phyloP scores from a whole-genome alignment of 805 yeast genomes.

The Kluyveromyces siamensis region DNA sequence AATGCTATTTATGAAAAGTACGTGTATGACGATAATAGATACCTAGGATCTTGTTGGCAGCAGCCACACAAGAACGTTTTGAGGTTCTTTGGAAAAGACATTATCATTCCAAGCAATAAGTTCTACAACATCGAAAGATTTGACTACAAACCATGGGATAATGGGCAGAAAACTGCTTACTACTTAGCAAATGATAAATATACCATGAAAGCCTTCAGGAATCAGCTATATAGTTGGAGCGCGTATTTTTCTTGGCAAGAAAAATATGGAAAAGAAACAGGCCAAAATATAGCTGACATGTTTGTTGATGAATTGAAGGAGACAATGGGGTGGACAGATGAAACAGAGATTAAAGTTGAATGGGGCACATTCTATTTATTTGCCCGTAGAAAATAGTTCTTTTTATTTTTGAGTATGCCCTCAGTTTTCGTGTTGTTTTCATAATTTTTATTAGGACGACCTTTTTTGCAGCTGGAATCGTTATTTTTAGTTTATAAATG shows the following conservation, averaged over 20 bases:
- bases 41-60: slow-evolving; percentile 61
- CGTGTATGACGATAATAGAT: slow-evolving; percentile 37
- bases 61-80: slow-evolving; percentile 54
- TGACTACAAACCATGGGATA: slow-evolving; percentile 24
- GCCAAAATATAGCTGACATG: slow-evolving; percentile 40
- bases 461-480: background rate
- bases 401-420: background rate
- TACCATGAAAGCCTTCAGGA: slow-evolving; percentile 37
- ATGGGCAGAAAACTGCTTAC: slow-evolving; percentile 21
- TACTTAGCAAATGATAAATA: slow-evolving; percentile 34
- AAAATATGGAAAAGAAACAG: slow-evolving; percentile 29
- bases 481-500: no score
- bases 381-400: slow-evolving; percentile 27
- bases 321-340: slow-evolving; percentile 38
- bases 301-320: slow-evolving; percentile 36
- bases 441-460: background rate
- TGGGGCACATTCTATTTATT: slow-evolving; percentile 51
- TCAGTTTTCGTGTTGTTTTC: background rate
- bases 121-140: slow-evolving; percentile 35
- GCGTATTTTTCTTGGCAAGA: slow-evolving; percentile 51
- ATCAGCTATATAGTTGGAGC: slow-evolving; percentile 58
- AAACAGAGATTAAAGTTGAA: slow-evolving; percentile 35
- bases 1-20: slow-evolving; percentile 47
- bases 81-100: slow-evolving; percentile 34
- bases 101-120: slow-evolving; percentile 35